These are phyloP conservation scores for Solanum microdontum DNA, from an alignment of 257 asterid species.

Conservation along the genomic window DNA sequence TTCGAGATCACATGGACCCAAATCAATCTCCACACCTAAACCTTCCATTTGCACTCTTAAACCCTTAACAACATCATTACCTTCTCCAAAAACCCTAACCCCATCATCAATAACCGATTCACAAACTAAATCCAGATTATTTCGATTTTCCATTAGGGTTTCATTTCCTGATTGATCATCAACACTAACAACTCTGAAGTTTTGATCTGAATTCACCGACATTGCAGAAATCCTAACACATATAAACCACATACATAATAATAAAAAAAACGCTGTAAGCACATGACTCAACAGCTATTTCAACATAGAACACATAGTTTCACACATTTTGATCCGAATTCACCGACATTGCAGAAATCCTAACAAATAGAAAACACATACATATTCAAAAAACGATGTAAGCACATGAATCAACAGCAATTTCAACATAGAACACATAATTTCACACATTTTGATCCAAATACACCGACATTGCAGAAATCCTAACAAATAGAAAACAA, in stretches of 20 bases:
- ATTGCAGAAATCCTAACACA: constrained; percentile 30
- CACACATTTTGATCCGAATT: constrained; percentile 5
- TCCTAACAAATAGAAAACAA: no score
- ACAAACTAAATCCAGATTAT: constrained; percentile 1
- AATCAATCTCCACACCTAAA: neutral
- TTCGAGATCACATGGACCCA: neutral
- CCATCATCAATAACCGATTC: constrained; percentile 18
- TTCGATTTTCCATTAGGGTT: constrained; percentile 20
- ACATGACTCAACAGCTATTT: neutral
- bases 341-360: constrained; percentile 28
- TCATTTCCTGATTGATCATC: constrained; percentile 13
- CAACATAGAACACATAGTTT: neutral
- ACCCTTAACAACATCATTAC: neutral
- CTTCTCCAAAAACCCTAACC: constrained; percentile 34
- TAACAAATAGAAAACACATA: constrained; percentile 8
- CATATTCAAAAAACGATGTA: neutral
- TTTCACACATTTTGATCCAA: neutral
- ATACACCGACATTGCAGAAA: no score
- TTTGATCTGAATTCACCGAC: constrained; percentile 16
- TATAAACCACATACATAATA: neutral
- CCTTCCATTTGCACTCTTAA: neutral
- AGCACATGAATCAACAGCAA: neutral
- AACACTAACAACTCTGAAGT: constrained; percentile 4
- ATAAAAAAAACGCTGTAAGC: neutral
- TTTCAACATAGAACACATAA: neutral